phyloP scores from a whole-genome alignment of 768 basidiomycete genomes.

The Calocybe indica region DNA sequence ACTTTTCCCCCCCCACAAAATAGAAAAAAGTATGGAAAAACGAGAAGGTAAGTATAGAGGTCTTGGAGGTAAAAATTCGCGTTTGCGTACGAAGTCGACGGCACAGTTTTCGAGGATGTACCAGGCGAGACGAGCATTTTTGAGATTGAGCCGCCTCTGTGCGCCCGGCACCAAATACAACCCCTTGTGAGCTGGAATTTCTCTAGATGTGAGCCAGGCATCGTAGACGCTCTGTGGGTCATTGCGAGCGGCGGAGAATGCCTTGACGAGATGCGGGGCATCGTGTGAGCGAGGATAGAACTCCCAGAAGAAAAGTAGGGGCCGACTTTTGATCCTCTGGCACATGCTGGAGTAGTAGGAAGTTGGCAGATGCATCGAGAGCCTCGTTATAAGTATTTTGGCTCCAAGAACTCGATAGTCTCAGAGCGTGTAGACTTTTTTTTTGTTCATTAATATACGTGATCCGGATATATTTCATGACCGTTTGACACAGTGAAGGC shows the following conservation, averaged over 20 bases:
- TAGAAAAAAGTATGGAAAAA: no score
- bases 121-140: conserved; percentile 51
- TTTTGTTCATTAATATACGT: conserved; percentile 36
- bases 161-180: conserved; percentile 57
- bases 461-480: conserved; percentile 40
- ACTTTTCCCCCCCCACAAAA: conserved; percentile 15
- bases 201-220: conserved; percentile 55
- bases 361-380: conserved; percentile 24
- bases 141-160: conserved; percentile 53
- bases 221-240: conserved; percentile 34
- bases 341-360: conserved; percentile 33
- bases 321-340: conserved; percentile 17
- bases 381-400: conserved; percentile 18
- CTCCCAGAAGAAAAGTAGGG: conserved; percentile 24
- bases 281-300: conserved; percentile 15
- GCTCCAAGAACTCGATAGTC: conserved; percentile 15
- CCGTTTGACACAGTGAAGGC: conserved; percentile 41
- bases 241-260: conserved; percentile 1
- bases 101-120: conserved; percentile 45
- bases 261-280: conserved; percentile 6
- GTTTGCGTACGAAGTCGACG: conserved; percentile 43
- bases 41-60: no score
- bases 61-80: conserved; percentile 3
- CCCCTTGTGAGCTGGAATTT: conserved; percentile 39
- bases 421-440: conserved; percentile 9